These are phyloP conservation scores for Raddia distichophylla DNA, from an alignment of 176 grass and related monocot genomes.

Conservation along the genomic window DNA sequence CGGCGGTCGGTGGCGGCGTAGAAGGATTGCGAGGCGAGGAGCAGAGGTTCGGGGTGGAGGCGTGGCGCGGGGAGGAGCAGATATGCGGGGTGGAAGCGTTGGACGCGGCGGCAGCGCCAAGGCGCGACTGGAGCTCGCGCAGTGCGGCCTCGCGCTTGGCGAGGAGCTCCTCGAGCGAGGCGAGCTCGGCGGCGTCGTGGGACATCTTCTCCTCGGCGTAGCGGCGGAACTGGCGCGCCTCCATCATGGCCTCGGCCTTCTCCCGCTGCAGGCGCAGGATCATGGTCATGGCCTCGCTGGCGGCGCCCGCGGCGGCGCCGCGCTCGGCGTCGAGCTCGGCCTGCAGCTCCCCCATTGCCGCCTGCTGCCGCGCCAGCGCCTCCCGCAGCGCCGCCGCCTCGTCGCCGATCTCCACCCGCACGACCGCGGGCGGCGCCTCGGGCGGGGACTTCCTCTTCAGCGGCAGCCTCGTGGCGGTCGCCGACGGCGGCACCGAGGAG, in stretches of 20 bases:
- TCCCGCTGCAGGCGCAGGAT: conserved; percentile 80
- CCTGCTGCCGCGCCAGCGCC: conserved; percentile 44
- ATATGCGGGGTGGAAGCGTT: conserved; percentile 42
- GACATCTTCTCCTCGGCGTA: conserved; percentile 78
- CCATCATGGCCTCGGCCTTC: conserved; percentile 88
- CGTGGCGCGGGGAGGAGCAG: conserved; percentile 18
- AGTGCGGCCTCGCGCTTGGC: conserved; percentile 48
- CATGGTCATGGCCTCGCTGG: conserved; percentile 80
- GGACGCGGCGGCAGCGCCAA: neutral
- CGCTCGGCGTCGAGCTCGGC: conserved; percentile 70
- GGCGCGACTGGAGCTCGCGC: neutral
- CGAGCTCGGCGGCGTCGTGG: conserved; percentile 63
- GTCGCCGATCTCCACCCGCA: conserved; percentile 50
- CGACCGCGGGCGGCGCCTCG: conserved; percentile 37
- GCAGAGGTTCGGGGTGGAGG: conserved; percentile 31
- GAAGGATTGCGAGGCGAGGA: conserved; percentile 22
- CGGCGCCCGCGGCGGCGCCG: conserved; percentile 62
- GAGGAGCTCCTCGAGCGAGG: conserved; percentile 59
- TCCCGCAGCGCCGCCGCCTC: conserved; percentile 46
- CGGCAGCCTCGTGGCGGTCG: neutral
- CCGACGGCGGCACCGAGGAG: neutral
- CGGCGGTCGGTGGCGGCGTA: neutral
- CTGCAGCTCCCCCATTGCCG: conserved; percentile 36
- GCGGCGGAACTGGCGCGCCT: conserved; percentile 72
- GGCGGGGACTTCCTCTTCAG: neutral